Conservation (phyloP, 306 rosid species). For the Albizia julibrissin region DNA sequence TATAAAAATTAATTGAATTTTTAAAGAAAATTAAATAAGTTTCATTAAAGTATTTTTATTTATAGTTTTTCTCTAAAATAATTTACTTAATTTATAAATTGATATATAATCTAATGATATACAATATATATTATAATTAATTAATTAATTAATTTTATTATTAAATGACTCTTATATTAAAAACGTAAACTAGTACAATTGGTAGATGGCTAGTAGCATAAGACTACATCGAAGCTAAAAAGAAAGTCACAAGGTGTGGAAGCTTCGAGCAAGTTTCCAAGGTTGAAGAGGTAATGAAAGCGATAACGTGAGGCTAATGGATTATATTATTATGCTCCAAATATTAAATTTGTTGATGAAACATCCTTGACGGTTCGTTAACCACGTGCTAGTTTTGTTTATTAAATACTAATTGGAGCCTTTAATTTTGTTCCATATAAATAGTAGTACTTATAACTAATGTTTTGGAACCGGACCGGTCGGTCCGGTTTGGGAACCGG, state of each 20-base stretch:
- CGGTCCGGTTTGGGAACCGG: too few species aligned
- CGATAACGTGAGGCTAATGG: not conserved
- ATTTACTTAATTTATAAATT: too few species aligned
- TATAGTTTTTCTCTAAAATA: too few species aligned
- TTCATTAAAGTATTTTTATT: too few species aligned
- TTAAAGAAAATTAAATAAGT: too few species aligned
- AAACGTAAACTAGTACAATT: accelerated
- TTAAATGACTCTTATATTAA: too few species aligned
- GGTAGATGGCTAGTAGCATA: not conserved
- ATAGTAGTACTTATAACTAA: not conserved
- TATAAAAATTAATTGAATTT: too few species aligned
- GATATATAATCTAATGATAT: too few species aligned
- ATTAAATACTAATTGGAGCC: too few species aligned
- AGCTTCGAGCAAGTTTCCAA: not conserved
- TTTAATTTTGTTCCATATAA: not conserved
- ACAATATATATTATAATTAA: too few species aligned
- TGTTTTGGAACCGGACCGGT: too few species aligned
- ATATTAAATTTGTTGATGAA: not conserved
- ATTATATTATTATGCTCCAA: not conserved
- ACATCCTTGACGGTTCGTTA: not conserved
- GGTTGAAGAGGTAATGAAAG: not conserved
- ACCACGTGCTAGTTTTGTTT: not conserved
- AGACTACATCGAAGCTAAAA: not conserved
- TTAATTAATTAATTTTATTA: too few species aligned
- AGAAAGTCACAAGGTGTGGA: not conserved